These are phyloP conservation scores for Glycyrrhiza uralensis DNA, from an alignment of 306 rosid genomes.

Conservation along the genomic window DNA sequence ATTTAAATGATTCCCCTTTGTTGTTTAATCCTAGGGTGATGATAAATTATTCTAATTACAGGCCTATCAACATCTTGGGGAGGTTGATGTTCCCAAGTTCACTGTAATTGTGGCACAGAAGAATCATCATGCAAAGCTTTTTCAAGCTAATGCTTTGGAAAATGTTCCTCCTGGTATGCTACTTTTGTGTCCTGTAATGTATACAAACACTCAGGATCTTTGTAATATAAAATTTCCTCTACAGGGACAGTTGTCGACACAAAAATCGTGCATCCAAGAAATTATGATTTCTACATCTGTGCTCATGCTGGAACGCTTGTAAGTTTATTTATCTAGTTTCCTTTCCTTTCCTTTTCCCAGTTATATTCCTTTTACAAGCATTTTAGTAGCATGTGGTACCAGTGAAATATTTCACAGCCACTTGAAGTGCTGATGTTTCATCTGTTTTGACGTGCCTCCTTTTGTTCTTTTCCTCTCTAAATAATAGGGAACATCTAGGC, in stretches of 20 bases:
- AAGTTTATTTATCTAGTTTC: constrained; percentile 31
- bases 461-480: neutral
- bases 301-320: constrained; percentile 80
- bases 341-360: neutral
- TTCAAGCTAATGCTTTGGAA: constrained; percentile 52
- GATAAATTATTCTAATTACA: constrained; percentile 36
- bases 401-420: constrained; percentile 7
- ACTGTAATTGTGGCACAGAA: constrained; percentile 84
- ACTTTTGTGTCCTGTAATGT: constrained; percentile 15
- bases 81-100: constrained; percentile 62
- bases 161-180: constrained; percentile 88
- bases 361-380: constrained; percentile 5
- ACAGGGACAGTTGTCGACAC: constrained; percentile 90
- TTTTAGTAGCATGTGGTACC: neutral
- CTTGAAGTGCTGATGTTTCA: neutral
- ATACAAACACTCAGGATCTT: neutral
- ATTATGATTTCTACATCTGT: constrained; percentile 86
- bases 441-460: neutral
- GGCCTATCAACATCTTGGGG: constrained; percentile 86
- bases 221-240: constrained; percentile 19
- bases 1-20: neutral
- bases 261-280: constrained; percentile 67
- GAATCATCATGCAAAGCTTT: constrained; percentile 78
- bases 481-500: constrained; percentile 83
- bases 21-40: constrained; percentile 14